Conservation (phyloP, 2,329 filamentous ascomycete species). For the Penicillium vulpinum region DNA sequence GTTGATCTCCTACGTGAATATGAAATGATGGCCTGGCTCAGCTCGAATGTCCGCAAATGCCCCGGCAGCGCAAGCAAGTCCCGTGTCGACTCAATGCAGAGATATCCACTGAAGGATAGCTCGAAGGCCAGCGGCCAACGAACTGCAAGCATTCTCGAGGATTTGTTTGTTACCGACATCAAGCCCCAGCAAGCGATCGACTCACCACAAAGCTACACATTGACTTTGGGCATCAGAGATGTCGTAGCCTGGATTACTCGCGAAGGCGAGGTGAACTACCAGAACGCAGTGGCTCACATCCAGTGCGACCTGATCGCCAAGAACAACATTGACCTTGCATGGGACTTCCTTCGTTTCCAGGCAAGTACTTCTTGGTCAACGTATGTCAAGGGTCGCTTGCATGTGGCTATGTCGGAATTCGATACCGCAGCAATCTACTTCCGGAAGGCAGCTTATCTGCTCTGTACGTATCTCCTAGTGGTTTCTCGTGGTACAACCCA, state of each 20-base stretch:
- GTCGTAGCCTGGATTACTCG: slow-evolving; percentile 51
- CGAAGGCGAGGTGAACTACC: slow-evolving; percentile 55
- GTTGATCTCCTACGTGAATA: slow-evolving; percentile 70
- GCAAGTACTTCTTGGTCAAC: slow-evolving; percentile 59
- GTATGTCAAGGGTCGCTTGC: slow-evolving; percentile 82
- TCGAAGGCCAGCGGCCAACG: slow-evolving; percentile 25
- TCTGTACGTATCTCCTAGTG: slow-evolving; percentile 64
- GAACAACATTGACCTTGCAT: slow-evolving; percentile 65
- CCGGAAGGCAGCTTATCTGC: slow-evolving; percentile 75
- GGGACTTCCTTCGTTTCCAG: slow-evolving; percentile 67
- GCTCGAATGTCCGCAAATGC: slow-evolving; percentile 44
- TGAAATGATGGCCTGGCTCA: slow-evolving; percentile 68
- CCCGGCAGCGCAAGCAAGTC: slow-evolving; percentile 25
- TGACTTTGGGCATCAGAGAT: slow-evolving; percentile 47
- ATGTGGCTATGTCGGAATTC: slow-evolving; percentile 71
- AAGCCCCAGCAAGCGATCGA: slow-evolving; percentile 43
- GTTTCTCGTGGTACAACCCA: neutral
- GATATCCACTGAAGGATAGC: slow-evolving; percentile 29
- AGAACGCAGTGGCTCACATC: slow-evolving; percentile 65
- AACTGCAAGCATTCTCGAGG: slow-evolving; percentile 43
- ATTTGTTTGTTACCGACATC: slow-evolving; percentile 47
- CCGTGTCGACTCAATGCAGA: slow-evolving; percentile 26
- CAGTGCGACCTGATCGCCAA: slow-evolving; percentile 67
- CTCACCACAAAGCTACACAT: slow-evolving; percentile 43
- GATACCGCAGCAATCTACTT: slow-evolving; percentile 73